phyloP scores from a whole-genome alignment of 1,284 basidiomycete species.

The Fomitopsis schrenkii region DNA sequence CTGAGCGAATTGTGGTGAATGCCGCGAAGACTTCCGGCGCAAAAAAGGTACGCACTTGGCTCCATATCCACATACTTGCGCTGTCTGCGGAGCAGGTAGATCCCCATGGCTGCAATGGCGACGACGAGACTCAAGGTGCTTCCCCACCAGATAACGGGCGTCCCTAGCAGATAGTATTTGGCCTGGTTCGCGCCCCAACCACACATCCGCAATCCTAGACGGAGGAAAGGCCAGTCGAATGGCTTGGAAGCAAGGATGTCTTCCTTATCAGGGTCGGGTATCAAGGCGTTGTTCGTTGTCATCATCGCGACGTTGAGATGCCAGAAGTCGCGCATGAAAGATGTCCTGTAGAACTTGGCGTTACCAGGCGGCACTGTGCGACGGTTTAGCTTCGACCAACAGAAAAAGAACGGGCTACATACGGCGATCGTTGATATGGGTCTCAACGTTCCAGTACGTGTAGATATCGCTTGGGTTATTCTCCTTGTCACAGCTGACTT shows the following conservation, averaged over 20 bases:
- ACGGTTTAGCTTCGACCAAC: background rate
- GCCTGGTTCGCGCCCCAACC: slow-evolving; percentile 88
- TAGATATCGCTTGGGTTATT: slow-evolving; percentile 81
- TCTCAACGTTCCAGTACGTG: slow-evolving; percentile 98
- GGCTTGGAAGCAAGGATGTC: slow-evolving; percentile 94
- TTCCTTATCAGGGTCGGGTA: slow-evolving; percentile 97
- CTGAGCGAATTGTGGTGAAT: slow-evolving; percentile 19
- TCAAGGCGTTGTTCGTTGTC: slow-evolving; percentile 97
- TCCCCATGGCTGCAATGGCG: slow-evolving; percentile 48
- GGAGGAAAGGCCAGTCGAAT: slow-evolving; percentile 91
- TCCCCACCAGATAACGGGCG: slow-evolving; percentile 92
- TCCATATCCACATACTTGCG: slow-evolving; percentile 90
- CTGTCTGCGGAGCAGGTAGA: slow-evolving; percentile 84
- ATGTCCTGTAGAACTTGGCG: slow-evolving; percentile 81
- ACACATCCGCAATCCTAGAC: slow-evolving; percentile 92
- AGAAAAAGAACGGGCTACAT: slow-evolving; percentile 31
- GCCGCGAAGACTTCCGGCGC: background rate
- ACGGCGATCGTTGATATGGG: slow-evolving; percentile 93
- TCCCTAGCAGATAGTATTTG: slow-evolving; percentile 95
- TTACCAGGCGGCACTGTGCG: slow-evolving; percentile 77
- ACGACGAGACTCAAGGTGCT: slow-evolving; percentile 66
- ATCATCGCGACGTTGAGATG: slow-evolving; percentile 99
- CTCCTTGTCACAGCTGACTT: slow-evolving; percentile 91
- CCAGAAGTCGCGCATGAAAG: slow-evolving; percentile 96
- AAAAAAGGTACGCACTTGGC: slow-evolving; percentile 47